Conservation (phyloP, 139 green algal genomes). For the Closterium sp. region DNA sequence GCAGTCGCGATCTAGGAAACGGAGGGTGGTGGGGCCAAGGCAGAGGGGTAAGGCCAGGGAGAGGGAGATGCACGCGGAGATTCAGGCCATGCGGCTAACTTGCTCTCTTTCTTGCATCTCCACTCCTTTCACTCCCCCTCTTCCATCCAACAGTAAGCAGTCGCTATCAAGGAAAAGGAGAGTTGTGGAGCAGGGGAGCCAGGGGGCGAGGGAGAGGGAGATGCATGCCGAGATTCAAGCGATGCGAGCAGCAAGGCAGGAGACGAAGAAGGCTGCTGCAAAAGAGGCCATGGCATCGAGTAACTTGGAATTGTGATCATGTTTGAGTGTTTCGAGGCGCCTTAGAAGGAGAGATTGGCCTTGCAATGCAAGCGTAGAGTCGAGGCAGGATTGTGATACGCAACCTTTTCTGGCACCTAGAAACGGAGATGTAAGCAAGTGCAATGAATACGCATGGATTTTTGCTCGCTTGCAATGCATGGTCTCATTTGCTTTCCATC, state of each 20-base stretch:
- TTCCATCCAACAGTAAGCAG: background rate
- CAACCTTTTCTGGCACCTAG: too few species aligned
- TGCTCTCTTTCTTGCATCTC: too few species aligned
- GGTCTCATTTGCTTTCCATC: too few species aligned
- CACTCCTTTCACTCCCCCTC: background rate
- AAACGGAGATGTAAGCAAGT: too few species aligned
- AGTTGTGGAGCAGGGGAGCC: conserved; percentile 29
- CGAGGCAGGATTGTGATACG: too few species aligned
- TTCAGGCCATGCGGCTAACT: background rate
- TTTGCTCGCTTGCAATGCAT: too few species aligned
- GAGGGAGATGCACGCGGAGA: conserved; percentile 37
- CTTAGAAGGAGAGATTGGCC: background rate
- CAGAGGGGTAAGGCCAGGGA: conserved; percentile 7
- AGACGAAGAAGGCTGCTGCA: background rate
- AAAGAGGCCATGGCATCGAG: background rate
- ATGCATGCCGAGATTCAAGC: conserved; percentile 37
- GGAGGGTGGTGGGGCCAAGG: conserved; percentile 19
- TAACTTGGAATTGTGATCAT: background rate
- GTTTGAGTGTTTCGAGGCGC: background rate
- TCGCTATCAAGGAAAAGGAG: background rate
- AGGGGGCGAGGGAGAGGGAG: conserved; percentile 28
- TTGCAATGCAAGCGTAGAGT: too few species aligned
- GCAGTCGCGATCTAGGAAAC: too few species aligned
- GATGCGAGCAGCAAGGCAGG: background rate
- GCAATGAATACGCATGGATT: too few species aligned